Conservation (phyloP, 1,139 yeast species). For the Pichia sp. region DNA sequence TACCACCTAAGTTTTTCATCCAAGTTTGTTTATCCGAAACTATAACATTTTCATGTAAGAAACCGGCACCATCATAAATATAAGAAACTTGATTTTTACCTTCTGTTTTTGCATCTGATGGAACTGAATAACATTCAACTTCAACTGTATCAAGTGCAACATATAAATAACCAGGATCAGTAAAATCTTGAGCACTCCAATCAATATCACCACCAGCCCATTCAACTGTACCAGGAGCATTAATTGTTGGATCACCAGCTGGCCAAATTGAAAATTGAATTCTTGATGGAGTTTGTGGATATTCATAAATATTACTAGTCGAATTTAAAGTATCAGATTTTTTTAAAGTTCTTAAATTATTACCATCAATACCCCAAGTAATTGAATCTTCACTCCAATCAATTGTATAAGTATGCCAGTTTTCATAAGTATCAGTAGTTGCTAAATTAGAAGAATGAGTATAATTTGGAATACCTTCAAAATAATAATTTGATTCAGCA, state of each 20-base stretch:
- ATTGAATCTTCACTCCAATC: conserved; percentile 78
- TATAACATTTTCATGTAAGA: conserved; percentile 40
- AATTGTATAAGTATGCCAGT: conserved; percentile 70
- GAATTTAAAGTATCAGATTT: conserved; percentile 63
- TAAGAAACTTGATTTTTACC: conserved; percentile 46
- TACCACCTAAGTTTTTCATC: conserved; percentile 53
- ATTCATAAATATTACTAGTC: conserved; percentile 52
- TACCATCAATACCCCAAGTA: conserved; percentile 72
- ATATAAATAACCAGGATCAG: conserved; percentile 71
- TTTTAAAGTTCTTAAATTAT: conserved; percentile 57
- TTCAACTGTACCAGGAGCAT: conserved; percentile 69
- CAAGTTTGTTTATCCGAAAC: conserved; percentile 56
- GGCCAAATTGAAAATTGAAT: conserved; percentile 91
- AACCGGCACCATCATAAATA: conserved; percentile 42
- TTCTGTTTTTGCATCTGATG: conserved; percentile 39
- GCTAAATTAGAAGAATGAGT: conserved; percentile 47
- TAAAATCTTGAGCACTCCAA: conserved; percentile 74
- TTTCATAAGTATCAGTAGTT: conserved; percentile 48
- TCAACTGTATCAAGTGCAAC: conserved; percentile 54
- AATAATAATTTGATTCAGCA: conserved; percentile 74
- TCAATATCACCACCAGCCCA: conserved; percentile 93
- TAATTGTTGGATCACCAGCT: conserved; percentile 57
- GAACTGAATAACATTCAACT: conserved; percentile 60
- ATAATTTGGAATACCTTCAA: conserved; percentile 66
- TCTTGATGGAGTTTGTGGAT: conserved; percentile 90